phyloP scores from a whole-genome alignment of 176 grass and related monocot genomes.

The Triticum monococcum region DNA sequence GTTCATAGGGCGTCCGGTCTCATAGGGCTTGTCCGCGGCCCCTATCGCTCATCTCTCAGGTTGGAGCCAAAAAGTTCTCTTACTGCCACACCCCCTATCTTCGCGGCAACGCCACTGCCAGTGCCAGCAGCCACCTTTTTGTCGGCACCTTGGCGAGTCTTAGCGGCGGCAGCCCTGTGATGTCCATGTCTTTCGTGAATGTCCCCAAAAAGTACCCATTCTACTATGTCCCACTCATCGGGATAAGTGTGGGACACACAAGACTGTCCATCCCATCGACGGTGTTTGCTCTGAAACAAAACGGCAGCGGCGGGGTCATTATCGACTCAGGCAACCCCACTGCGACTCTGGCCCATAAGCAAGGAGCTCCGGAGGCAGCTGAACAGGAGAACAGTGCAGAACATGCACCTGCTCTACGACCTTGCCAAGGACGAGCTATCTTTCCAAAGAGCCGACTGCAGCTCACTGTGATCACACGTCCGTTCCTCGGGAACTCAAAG shows the following conservation, averaged over 20 bases:
- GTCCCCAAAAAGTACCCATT: background rate
- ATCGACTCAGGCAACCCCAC: conserved; percentile 23
- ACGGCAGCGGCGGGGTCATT: background rate
- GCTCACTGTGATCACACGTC: background rate
- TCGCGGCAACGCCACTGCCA: background rate
- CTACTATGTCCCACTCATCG: background rate
- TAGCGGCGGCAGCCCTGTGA: background rate
- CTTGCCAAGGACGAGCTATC: no score
- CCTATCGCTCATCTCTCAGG: conserved; percentile 11
- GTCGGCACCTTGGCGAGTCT: background rate
- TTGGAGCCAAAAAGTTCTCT: conserved; percentile 1
- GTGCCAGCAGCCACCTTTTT: background rate
- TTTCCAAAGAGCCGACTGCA: no score
- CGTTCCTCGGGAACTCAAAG: no score
- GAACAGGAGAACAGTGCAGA: no score
- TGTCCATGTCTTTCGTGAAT: background rate
- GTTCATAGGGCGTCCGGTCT: conserved; percentile 15
- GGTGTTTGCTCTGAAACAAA: background rate
- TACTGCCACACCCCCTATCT: conserved; percentile 6
- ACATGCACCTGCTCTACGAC: no score
- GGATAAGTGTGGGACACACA: background rate
- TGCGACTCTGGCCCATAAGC: background rate
- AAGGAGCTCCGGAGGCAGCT: no score
- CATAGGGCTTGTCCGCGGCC: conserved; percentile 18
- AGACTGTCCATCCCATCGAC: background rate